Evolutionary conservation across 192 early-diverging fungal genomes (phyloP).

Genomic region (Phycomyces blakesleeanus): DNA sequence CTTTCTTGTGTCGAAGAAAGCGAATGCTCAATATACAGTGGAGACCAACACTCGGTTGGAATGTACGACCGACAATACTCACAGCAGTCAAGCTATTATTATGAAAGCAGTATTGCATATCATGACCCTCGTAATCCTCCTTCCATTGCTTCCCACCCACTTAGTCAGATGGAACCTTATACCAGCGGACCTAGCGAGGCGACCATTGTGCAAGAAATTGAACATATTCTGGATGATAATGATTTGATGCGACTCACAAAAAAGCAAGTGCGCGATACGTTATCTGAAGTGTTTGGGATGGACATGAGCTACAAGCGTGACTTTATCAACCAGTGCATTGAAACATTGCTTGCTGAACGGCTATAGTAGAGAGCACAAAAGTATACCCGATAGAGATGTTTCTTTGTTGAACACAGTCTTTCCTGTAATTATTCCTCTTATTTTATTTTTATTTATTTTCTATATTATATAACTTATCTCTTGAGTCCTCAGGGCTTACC

Average conservation of each 20-base stretch:
- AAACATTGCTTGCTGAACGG: conserved; percentile 39
- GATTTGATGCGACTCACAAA: conserved; percentile 77
- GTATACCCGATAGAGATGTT: too few species aligned
- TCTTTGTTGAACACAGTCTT: too few species aligned
- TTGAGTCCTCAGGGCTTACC: too few species aligned
- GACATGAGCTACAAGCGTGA: conserved; percentile 62
- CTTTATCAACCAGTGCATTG: conserved; percentile 72
- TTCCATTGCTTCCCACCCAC: conserved; percentile 1
- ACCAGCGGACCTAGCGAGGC: conserved; percentile 58
- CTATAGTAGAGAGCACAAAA: neutral
- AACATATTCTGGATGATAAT: conserved; percentile 59
- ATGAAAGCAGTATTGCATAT: conserved; percentile 1
- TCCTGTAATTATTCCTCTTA: too few species aligned
- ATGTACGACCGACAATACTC: neutral
- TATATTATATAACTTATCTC: too few species aligned
- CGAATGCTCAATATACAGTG: conserved; percentile 2
- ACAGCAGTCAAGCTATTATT: neutral
- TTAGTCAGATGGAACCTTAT: neutral
- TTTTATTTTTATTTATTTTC: too few species aligned
- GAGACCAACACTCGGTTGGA: neutral
- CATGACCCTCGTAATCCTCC: neutral
- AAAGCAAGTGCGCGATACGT: conserved; percentile 72
- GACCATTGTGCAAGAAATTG: conserved; percentile 70
- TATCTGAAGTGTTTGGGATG: conserved; percentile 60
- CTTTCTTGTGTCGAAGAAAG: conserved; percentile 40